Evolutionary conservation across 352 stramenopile genomes (phyloP).

Genomic region (Phytophthora meadii): DNA sequence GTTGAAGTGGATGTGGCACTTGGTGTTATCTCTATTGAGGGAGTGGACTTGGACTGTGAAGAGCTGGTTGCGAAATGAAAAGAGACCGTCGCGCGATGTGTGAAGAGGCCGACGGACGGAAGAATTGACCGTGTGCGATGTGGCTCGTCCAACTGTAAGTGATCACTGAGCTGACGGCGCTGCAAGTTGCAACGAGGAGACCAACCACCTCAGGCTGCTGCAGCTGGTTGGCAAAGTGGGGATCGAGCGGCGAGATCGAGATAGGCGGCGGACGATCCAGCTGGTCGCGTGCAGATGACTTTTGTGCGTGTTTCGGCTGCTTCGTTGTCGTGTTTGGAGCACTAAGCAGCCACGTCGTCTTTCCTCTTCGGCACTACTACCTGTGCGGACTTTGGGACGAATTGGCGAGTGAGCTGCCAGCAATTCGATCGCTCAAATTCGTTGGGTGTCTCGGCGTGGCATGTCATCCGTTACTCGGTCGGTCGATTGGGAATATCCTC

Average conservation of each 20-base stretch:
- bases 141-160: slow-evolving; percentile 28
- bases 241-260: slow-evolving; percentile 1
- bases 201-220: slow-evolving; percentile 12
- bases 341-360: neutral
- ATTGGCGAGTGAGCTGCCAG: slow-evolving; percentile 12
- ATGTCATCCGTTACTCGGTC: slow-evolving; percentile 11
- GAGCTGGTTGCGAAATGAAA: slow-evolving; percentile 11
- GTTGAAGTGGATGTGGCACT: neutral
- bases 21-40: neutral
- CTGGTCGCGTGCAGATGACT: slow-evolving; percentile 7
- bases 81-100: slow-evolving; percentile 9
- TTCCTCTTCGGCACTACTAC: neutral
- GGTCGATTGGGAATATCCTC: slow-evolving; percentile 1
- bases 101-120: slow-evolving; percentile 4
- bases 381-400: slow-evolving; percentile 7
- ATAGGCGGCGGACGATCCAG: slow-evolving; percentile 13
- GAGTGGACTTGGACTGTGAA: neutral
- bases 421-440: neutral
- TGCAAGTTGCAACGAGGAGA: slow-evolving; percentile 10
- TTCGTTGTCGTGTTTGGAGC: slow-evolving; percentile 12
- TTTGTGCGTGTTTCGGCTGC: slow-evolving; percentile 17
- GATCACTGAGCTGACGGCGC: neutral
- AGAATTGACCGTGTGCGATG: slow-evolving; percentile 7
- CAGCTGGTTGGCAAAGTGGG: slow-evolving; percentile 14
- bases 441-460: slow-evolving; percentile 3